Percentiles rank a stretch among this genome's conserved stretches.
These are phyloP conservation scores for Oryza glaberrima DNA, from an alignment of 176 grass and related monocot species.

Conservation along the genomic window DNA sequence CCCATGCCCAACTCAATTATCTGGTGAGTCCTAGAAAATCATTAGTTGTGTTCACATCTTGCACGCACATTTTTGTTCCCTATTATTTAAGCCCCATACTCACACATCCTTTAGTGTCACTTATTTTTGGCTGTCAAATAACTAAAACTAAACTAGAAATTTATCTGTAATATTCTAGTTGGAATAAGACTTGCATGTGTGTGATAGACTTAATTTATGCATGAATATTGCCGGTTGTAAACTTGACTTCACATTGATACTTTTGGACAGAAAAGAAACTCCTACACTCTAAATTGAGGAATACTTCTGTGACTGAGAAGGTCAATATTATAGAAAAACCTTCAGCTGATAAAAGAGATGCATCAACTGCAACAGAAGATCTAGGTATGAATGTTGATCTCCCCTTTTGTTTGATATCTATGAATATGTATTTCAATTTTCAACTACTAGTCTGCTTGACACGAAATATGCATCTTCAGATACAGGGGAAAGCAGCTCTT, in stretches of 20 bases:
- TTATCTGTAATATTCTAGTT: not conserved
- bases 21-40: not conserved
- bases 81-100: constrained; percentile 24
- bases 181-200: not conserved
- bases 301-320: constrained; percentile 66
- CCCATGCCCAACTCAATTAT: not conserved
- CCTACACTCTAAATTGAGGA: constrained; percentile 81
- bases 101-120: not conserved
- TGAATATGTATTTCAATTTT: not conserved
- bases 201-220: not conserved
- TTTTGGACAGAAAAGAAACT: constrained; percentile 83
- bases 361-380: constrained; percentile 84
- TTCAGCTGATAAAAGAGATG: constrained; percentile 67
- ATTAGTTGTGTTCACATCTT: constrained; percentile 9
- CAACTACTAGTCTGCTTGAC: constrained; percentile 31
- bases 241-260: constrained; percentile 20
- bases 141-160: constrained; percentile 9
- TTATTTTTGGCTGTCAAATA: not conserved
- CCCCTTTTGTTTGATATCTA: constrained; percentile 10
- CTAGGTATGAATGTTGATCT: constrained; percentile 60
- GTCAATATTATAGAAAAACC: constrained; percentile 48
- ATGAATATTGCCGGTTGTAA: not conserved
- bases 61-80: not conserved
- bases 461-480: constrained; percentile 48
- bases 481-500: constrained; percentile 51